phyloP scores from a whole-genome alignment of 2,329 filamentous ascomycete species.

The Hypoxylon sp. region DNA sequence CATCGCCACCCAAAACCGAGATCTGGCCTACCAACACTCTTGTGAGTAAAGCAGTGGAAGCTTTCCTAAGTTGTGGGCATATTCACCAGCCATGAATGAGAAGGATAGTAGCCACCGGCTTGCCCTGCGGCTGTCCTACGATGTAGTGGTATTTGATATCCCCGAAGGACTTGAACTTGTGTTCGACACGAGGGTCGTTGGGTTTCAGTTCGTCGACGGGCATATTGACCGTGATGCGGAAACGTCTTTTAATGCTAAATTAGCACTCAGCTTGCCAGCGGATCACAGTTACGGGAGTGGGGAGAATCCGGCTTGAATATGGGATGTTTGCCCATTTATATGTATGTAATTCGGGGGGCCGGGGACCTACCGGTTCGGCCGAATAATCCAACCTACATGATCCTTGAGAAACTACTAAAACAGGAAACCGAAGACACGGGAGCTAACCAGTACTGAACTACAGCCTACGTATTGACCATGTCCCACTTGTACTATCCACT shows the following conservation, averaged over 20 bases:
- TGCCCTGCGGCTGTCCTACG: constrained; percentile 65
- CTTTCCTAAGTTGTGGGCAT: neutral
- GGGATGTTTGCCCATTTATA: constrained; percentile 30
- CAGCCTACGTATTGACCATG: neutral
- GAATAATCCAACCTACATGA: constrained; percentile 1
- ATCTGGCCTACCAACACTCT: constrained; percentile 81
- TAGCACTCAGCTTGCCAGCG: neutral
- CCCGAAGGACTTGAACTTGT: constrained; percentile 74
- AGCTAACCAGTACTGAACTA: constrained; percentile 14
- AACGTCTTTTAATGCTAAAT: neutral
- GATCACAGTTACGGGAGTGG: constrained; percentile 7
- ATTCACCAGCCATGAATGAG: constrained; percentile 57
- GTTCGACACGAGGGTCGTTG: constrained; percentile 76
- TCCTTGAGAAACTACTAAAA: constrained; percentile 26
- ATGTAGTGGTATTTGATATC: constrained; percentile 80
- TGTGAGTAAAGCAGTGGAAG: constrained; percentile 17
- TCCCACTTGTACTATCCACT: constrained; percentile 4
- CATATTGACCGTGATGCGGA: constrained; percentile 16
- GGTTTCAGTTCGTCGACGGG: constrained; percentile 74
- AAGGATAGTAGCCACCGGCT: constrained; percentile 65
- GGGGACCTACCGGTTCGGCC: constrained; percentile 10
- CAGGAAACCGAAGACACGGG: constrained; percentile 14
- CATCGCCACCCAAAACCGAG: constrained; percentile 88
- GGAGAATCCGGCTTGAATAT: constrained; percentile 6
- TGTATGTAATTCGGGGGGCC: constrained; percentile 16